Evolutionary conservation across 2,329 filamentous ascomycete genomes (phyloP).

Genomic region (Penicillium griseofulvum): DNA sequence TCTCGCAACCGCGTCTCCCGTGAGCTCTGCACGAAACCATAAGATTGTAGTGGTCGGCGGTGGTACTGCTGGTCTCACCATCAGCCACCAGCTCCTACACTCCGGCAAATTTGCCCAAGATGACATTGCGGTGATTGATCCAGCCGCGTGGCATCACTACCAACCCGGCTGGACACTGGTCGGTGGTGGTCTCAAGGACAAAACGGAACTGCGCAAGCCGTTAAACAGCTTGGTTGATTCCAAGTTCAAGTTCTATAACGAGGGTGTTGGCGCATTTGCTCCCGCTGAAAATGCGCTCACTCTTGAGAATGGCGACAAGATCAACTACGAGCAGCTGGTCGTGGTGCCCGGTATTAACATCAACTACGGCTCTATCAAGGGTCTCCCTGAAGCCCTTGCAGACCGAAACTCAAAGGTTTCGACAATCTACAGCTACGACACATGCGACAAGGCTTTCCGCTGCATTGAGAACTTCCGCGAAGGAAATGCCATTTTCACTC

Average conservation of each 20-base stretch:
- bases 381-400: conserved; percentile 56
- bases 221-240: conserved; percentile 54
- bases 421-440: conserved; percentile 59
- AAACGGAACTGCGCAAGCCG: conserved; percentile 56
- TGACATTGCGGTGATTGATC: conserved; percentile 65
- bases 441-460: conserved; percentile 53
- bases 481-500: conserved; percentile 59
- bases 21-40: conserved; percentile 49
- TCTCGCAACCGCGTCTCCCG: conserved; percentile 37
- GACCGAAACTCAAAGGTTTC: conserved; percentile 51
- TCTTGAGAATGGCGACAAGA: conserved; percentile 54
- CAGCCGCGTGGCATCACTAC: conserved; percentile 63
- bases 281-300: conserved; percentile 59
- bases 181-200: conserved; percentile 63
- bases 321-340: conserved; percentile 64
- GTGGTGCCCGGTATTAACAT: conserved; percentile 59
- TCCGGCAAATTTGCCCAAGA: conserved; percentile 55
- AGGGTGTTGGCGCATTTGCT: conserved; percentile 50
- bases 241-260: conserved; percentile 61
- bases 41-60: conserved; percentile 66
- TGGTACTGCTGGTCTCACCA: conserved; percentile 62
- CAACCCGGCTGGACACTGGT: conserved; percentile 70
- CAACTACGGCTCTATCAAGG: conserved; percentile 53
- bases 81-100: conserved; percentile 66
- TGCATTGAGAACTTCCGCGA: conserved; percentile 49